Conservation (phyloP, 1,139 yeast genomes). For the Kluyveromyces sp. region DNA sequence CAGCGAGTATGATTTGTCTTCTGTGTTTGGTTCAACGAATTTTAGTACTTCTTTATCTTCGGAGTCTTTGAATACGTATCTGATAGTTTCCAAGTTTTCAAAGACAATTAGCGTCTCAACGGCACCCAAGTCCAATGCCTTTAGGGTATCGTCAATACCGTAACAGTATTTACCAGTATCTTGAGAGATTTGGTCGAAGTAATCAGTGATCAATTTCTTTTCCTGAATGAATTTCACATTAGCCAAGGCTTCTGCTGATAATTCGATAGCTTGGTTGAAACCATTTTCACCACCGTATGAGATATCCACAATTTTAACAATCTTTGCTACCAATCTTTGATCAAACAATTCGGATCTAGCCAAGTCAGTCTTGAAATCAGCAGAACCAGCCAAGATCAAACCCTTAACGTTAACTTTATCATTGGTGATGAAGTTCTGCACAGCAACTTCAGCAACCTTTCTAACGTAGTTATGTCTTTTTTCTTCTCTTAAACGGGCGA, state of each 20-base stretch:
- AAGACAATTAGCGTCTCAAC: constrained; percentile 87
- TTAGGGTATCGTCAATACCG: constrained; percentile 92
- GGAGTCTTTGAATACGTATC: constrained; percentile 77
- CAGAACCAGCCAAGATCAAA: constrained; percentile 93
- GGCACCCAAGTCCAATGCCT: constrained; percentile 94
- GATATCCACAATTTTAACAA: constrained; percentile 87
- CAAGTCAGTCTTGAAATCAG: constrained; percentile 94
- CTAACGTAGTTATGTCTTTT: constrained; percentile 97
- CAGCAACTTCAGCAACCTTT: constrained; percentile 97
- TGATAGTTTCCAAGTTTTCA: constrained; percentile 78
- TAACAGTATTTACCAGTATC: constrained; percentile 96
- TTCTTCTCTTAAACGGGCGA: constrained; percentile 97
- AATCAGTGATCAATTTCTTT: constrained; percentile 83
- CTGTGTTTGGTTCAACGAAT: constrained; percentile 62
- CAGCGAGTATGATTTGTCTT: constrained; percentile 66
- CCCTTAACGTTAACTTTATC: constrained; percentile 95
- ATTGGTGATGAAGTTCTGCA: constrained; percentile 84
- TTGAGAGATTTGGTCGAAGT: constrained; percentile 94
- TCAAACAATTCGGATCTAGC: constrained; percentile 91
- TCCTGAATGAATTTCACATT: constrained; percentile 97
- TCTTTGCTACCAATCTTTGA: constrained; percentile 75
- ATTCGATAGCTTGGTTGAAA: constrained; percentile 95
- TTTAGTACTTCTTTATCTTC: constrained; percentile 75
- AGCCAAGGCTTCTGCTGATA: constrained; percentile 92
- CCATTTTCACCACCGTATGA: constrained; percentile 99